phyloP scores from a whole-genome alignment of 345 rosid genomes.

The Punica granatum region DNA sequence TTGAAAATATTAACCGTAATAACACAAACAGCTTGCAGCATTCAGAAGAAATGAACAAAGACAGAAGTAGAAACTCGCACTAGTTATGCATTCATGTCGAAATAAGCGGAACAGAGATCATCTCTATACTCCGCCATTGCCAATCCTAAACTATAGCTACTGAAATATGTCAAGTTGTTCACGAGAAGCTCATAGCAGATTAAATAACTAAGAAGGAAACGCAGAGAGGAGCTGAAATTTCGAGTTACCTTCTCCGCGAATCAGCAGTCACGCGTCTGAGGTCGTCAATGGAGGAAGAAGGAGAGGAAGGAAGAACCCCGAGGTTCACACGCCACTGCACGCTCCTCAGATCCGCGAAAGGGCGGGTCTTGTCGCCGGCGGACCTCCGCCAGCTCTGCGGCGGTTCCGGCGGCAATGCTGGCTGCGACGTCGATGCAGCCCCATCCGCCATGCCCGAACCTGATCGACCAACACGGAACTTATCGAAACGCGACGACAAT shows the following conservation, averaged over 20 bases:
- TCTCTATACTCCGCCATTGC: not conserved
- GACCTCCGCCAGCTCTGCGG: not conserved
- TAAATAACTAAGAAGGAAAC: not conserved
- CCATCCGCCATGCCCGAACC: slow-evolving; percentile 4
- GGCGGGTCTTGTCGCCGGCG: not conserved
- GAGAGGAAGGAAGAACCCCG: slow-evolving; percentile 51
- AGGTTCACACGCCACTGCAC: slow-evolving; percentile 80
- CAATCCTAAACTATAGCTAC: not conserved
- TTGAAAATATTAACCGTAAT: not conserved
- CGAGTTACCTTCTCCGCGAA: slow-evolving; percentile 62
- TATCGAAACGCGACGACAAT: not conserved
- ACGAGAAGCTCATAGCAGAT: not conserved
- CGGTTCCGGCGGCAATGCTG: slow-evolving; percentile 8
- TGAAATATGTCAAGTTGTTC: not conserved
- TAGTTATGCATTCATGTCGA: not conserved
- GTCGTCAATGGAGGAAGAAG: slow-evolving; percentile 55
- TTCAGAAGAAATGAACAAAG: not conserved
- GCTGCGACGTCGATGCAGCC: not conserved
- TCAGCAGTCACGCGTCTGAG: slow-evolving; percentile 80
- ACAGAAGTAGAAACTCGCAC: not conserved
- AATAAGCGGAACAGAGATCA: not conserved
- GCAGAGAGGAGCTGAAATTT: not conserved
- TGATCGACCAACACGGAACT: not conserved
- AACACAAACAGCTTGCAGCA: not conserved
- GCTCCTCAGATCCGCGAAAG: slow-evolving; percentile 42